phyloP scores from a whole-genome alignment of 805 yeast genomes.

The Yarrowia osloensis region DNA sequence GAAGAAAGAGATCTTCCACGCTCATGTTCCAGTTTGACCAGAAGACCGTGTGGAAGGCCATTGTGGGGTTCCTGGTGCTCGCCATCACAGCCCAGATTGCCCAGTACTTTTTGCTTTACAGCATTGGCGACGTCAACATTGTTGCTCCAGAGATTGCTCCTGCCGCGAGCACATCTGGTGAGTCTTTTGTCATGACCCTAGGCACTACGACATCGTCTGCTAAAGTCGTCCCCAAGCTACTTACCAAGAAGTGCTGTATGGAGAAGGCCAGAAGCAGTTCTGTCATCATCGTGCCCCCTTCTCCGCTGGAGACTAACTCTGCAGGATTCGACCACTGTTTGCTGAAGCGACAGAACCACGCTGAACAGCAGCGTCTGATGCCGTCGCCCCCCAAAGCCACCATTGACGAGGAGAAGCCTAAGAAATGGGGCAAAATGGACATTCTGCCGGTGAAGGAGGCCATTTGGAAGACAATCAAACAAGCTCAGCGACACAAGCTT shows the following conservation, averaged over 20 bases:
- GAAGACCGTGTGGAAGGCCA: conserved; percentile 2
- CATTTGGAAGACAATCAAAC: neutral
- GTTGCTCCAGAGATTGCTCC: conserved; percentile 13
- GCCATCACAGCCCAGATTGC: conserved; percentile 2
- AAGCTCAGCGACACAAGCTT: conserved; percentile 16
- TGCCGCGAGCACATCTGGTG: neutral
- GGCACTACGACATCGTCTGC: conserved; percentile 1
- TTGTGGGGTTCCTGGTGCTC: neutral
- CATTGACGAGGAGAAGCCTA: neutral
- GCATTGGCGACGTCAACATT: neutral
- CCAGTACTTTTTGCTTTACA: conserved; percentile 7
- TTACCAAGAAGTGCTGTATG: conserved; percentile 7
- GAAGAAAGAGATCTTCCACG: conserved; percentile 3
- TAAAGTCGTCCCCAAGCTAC: neutral
- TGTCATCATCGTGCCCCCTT: conserved; percentile 2
- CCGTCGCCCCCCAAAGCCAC: neutral
- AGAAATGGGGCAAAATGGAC: neutral
- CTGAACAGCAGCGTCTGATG: conserved; percentile 1
- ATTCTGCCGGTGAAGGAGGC: neutral
- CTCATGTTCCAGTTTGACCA: conserved; percentile 3
- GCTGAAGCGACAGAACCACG: neutral
- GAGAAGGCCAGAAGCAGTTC: conserved; percentile 1
- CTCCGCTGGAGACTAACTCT: neutral
- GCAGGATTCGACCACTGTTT: neutral
- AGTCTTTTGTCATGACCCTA: neutral